Base-by-base conservation (phyloP, 2,329 filamentous ascomycete genomes). In the Emmonsia crescens region DNA sequence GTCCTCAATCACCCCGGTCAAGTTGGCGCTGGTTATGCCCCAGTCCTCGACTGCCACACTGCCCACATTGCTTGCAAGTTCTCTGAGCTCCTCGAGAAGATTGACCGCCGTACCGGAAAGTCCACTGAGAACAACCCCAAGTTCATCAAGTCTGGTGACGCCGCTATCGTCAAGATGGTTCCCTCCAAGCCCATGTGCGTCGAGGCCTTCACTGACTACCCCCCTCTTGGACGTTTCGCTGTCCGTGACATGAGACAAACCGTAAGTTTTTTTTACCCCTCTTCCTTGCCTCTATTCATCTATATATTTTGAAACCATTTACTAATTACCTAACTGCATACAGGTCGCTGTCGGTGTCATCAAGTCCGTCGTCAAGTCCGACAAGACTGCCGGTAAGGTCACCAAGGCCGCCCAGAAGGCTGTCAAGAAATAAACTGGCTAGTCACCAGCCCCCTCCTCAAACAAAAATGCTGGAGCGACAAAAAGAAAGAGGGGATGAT, bases 41-140 rank as follows among this genome's bases (percentile, higher is more conserved):
- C 94, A 79, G 94, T 99, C 75, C 88, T 99, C 69, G 94, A 99
- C 80, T 99, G 94, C 90, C 94, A 99, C 89, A 99, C 94, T 77
- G 94, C 94, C 82, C 94, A 99, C 89, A 99, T 99, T 87, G 94
- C 94, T 76, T 99, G 94, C 94, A 97, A 97, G 90, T 99, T 99
- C 87, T 81, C 90, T 75, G 94, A 97, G 89, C 88, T 99, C 76
- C 85, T 93, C 71, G 91, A 97, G 90, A 99, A 99, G 93, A 99
- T 99, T 76, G 94, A 99, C 81, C 92, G 94, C 83, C 94, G 94
- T 91, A 96, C 94, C 79, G 94, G 94, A 80, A 99, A 99, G 88
- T 89, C 92, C 71, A 86, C 90, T 76, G 94, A 99, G 83, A 77
- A 83, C 79, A 78, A 77, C 76, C 94, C 94, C 83, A 99, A 99